Base-by-base conservation (phyloP, 73 alveolate species). In the Effrenium voratum region DNA sequence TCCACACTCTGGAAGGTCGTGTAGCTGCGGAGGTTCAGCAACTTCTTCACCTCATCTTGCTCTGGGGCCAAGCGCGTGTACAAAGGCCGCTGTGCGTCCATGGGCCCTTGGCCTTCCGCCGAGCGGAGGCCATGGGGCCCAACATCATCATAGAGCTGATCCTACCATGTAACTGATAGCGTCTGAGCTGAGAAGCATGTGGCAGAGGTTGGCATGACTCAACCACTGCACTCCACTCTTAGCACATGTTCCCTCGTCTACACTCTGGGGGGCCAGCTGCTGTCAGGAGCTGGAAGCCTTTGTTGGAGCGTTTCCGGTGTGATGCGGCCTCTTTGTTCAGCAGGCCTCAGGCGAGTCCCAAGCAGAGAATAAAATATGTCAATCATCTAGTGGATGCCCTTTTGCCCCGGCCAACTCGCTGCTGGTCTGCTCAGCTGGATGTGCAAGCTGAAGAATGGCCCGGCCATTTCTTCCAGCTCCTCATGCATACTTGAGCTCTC, bases 401-500 rank as follows among this genome's bases (percentile, higher is more conserved):
- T 46, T 2, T 84, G 36, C 2, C 72, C 85, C 40, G 26, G 43
- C 95, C 95, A 88, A 12, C 72, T 72, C 26, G 70, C 73, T 38
- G 70, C 38, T 13, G 97, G 97, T 16, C 41, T 19, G 57, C 97
- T 90, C 50, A 90, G 88, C 87, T 90, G 97, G 75, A 46, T 12
- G 46, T 47, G 83, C 22, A 90, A 19, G 52, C 44, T n/a, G 38
- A 90, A 32, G 38, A 44, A 24, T 5, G 97, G 97, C 45, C 19
- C 55, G 12, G 45, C 97, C 88, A 90, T 47, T 57, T 45, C 45
- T 43, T 90, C 97, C 86, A 90, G 50, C 22, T 90, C 97, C 97
- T 90, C 41, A 19, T 49, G n/a, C n/a, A n/a, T n/a, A n/a, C n/a
- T 52, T 19, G 63, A 52, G 63, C 63, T 52, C 63, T 52, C 63